Evolutionary conservation across 208 protist genomes (phyloP), one percentile per base, ranked within the genome.

Genomic region (Leishmania guyanensis): DNA sequence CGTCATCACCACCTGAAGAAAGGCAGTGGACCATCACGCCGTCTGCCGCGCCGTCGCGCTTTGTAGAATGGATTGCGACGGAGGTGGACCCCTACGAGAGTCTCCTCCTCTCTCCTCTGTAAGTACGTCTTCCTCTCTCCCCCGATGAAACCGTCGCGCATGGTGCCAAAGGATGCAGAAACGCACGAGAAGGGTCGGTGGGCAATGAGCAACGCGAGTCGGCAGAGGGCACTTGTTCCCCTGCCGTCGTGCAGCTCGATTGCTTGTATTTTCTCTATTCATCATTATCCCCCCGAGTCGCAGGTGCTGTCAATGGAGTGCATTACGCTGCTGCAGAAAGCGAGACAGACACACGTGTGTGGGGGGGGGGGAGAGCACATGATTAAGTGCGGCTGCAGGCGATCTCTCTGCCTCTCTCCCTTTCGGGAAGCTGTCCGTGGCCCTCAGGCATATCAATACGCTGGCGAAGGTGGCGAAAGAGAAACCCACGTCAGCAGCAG

Each of bases 61-160:
- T 92, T 80, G 81, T 94, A 26, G 60, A 85, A 64, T 94, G 91
- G 90, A 84, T 94, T 51, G 82, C 89, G 33, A 53, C 54, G 5
- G 88, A 92, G 17, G 83, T 93, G 26, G 91, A 94, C 66, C 79
- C 77, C 43, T 93, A 92, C 81, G 84, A 88, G 60, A 86, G 83
- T 56, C 71, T 94, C 9, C 73, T 91, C 16, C 74, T 91, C 48
- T 66, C 39, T 22, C 60, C 79, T 65, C 73, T 77, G 53, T 72
- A 29, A 14, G 29, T 29, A 29, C 29, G 20, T 68, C 62, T 68
- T 36, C 62, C 12, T n/a, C 26, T 8, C 62, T 33, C 12, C 12
- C 12, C 29, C 17, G 9, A 26, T 5, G 54, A 22, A 60, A n/a
- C 20, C 26, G 20, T 17, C 54, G 8, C 54, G 20, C 54, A 60